phyloP scores from a whole-genome alignment of 176 grass and related monocot species.

The Avena insularis region DNA sequence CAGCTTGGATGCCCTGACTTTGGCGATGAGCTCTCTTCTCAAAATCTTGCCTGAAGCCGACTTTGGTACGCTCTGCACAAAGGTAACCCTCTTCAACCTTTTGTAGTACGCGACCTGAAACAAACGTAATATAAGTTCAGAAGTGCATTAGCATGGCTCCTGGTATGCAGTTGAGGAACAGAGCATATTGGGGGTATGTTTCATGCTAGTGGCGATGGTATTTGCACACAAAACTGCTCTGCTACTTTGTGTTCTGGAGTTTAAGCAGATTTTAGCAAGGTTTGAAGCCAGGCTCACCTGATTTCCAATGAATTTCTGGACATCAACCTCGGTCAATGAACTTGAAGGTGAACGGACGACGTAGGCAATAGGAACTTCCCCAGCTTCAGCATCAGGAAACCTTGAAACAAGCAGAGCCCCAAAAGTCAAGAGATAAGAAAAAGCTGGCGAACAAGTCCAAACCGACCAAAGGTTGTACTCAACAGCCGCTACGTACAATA shows the following conservation, averaged over 20 bases:
- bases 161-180: neutral
- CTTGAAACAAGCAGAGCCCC: conserved; percentile 42
- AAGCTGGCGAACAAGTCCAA: neutral
- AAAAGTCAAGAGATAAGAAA: conserved; percentile 1
- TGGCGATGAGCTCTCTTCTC: conserved; percentile 71
- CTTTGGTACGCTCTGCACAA: conserved; percentile 75
- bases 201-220: neutral
- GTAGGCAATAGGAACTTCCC: conserved; percentile 89
- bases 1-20: conserved; percentile 80
- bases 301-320: conserved; percentile 75
- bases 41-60: conserved; percentile 79
- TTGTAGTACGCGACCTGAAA: conserved; percentile 77
- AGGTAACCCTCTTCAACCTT: conserved; percentile 76
- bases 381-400: conserved; percentile 87
- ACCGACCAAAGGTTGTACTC: neutral
- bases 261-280: neutral
- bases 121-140: neutral
- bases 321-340: conserved; percentile 68
- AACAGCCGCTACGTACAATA: neutral
- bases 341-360: conserved; percentile 71
- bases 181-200: neutral
- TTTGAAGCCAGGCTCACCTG: conserved; percentile 56
- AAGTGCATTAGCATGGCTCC: neutral
- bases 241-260: neutral
- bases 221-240: neutral